These are phyloP conservation scores for Phytophthora brassicae DNA, from an alignment of 352 stramenopile genomes.

Conservation along the genomic window DNA sequence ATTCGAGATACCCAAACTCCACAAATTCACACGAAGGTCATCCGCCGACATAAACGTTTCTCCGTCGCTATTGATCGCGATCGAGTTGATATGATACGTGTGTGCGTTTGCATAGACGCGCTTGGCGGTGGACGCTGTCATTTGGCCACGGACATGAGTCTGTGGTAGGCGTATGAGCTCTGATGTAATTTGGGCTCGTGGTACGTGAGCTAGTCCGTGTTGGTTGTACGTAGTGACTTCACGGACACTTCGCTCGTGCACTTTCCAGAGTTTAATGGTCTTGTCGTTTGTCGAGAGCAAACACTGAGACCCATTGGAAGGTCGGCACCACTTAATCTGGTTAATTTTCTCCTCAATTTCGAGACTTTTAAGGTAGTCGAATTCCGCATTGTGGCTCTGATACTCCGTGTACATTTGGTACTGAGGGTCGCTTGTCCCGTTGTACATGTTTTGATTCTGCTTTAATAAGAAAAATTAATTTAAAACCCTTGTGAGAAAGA, in stretches of 20 bases:
- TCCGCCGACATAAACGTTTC: slow-evolving; percentile 96
- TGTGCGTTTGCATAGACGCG: slow-evolving; percentile 93
- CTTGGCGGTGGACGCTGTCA: slow-evolving; percentile 79
- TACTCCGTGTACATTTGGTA: slow-evolving; percentile 91
- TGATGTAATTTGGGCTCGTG: slow-evolving; percentile 24
- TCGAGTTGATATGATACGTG: slow-evolving; percentile 97
- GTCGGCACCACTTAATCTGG: slow-evolving; percentile 94
- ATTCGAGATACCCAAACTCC: slow-evolving; percentile 90
- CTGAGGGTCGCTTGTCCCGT: slow-evolving; percentile 34
- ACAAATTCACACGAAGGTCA: slow-evolving; percentile 96
- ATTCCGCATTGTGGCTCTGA: slow-evolving; percentile 96
- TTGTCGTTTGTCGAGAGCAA: slow-evolving; percentile 97
- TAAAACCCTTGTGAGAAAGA: no score
- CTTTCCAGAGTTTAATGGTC: slow-evolving; percentile 97
- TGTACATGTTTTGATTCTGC: slow-evolving; percentile 40
- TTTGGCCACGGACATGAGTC: slow-evolving; percentile 49
- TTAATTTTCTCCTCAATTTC: slow-evolving; percentile 99
- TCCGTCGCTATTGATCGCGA: slow-evolving; percentile 93
- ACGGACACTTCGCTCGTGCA: slow-evolving; percentile 80
- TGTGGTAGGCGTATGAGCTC: slow-evolving; percentile 61
- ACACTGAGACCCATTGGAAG: slow-evolving; percentile 89
- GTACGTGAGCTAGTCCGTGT: slow-evolving; percentile 34
- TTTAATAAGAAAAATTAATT: background rate
- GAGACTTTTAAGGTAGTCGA: slow-evolving; percentile 97
- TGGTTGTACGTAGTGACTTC: slow-evolving; percentile 79